Evolutionary conservation across 495 filamentous ascomycete species (phyloP), one percentile per base, ranked within the genome.

Genomic region (Talaromyces ruber): DNA sequence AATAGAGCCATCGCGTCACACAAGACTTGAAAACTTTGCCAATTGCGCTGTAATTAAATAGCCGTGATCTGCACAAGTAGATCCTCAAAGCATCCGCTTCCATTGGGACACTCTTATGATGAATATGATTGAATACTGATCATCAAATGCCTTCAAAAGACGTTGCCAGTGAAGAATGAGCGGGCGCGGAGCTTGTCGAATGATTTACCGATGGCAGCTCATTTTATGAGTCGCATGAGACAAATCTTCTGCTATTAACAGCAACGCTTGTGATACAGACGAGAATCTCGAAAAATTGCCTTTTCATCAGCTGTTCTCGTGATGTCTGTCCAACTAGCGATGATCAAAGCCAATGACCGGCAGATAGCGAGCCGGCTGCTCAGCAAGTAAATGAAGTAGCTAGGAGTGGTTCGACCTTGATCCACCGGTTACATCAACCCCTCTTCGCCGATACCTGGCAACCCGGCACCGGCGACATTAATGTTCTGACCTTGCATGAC

Each of bases 401-500:
- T n/a, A 60, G n/a, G 28, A 50, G 25, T 22, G 18, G 21, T 34
- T 39, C 24, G n/a, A 34, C 11, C 43, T n/a, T 39, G 2, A 6
- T 28, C n/a, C n/a, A 24, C 45, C 28, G 16, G 58, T 74, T 72
- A 81, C 67, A 81, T 60, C 45, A 81, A 72, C 51, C 75, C 76
- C 64, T 81, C 78, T 67, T 81, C 78, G 63, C 76, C 78, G 65
- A 81, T 81, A 62, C 78, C 78, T 64, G 78, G 75, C 68, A 81
- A 71, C 43, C 78, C 78, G 67, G 78, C 77, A 68, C 77, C 77
- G 64, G 78, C 77, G 66, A 80, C 75, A 62, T 78, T 79, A 62
- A 79, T 79, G 67, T 79, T 80, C 60, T 79, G 76, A 50, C 76
- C 78, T 65, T 80, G 76, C 78, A 80, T 80, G 26, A 78, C 78